Evolutionary conservation across 1,284 basidiomycete genomes (phyloP), one percentile per base, ranked within the genome.

Genomic region (Moniliella sp.): DNA sequence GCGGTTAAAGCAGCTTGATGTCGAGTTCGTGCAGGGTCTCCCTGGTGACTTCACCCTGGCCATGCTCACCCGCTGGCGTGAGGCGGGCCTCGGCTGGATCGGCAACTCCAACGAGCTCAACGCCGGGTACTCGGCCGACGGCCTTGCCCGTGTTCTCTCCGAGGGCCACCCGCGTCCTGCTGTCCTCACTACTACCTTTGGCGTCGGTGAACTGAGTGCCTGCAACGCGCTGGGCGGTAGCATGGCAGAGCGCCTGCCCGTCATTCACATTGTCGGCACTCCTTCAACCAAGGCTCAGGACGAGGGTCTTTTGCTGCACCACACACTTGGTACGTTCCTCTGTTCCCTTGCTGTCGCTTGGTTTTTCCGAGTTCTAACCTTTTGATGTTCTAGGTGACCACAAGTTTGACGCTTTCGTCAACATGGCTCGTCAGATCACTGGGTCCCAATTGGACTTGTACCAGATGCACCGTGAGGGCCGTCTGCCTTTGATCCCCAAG

Each of bases 191-290:
- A 61, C 64, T 8, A 84, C 81, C 1, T 86, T 83, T 46, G 83
- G 83, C 39, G 84, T 91, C 8, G 84, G 51, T n/a, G 51, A 55
- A 81, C 29, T 84, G 82, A 23, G 21, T n/a, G 21, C 21, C 7
- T 7, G 8, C 8, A 23, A 23, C n/a, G 21, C 8, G 21, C 7
- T 23, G 7, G 21, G 21, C n/a, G 21, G n/a, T 7, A 7, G n/a
- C n/a, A n/a, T n/a, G n/a, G n/a, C n/a, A n/a, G n/a, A 94, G 63
- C 76, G 81, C 64, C 73, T 94, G 4, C 86, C 86, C 5, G 70
- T 94, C 3, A 67, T 94, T 4, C 86, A 94, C 57, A 72, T 94
- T 30, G 86, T 78, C 30, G 86, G 86, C 36, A 73, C 74, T 1
- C 84, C 86, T 0, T 76, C 72, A 43, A 79, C 76, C 1, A 46